Base-by-base conservation (phyloP, 1,139 yeast species). In the Pichia sp. region DNA sequence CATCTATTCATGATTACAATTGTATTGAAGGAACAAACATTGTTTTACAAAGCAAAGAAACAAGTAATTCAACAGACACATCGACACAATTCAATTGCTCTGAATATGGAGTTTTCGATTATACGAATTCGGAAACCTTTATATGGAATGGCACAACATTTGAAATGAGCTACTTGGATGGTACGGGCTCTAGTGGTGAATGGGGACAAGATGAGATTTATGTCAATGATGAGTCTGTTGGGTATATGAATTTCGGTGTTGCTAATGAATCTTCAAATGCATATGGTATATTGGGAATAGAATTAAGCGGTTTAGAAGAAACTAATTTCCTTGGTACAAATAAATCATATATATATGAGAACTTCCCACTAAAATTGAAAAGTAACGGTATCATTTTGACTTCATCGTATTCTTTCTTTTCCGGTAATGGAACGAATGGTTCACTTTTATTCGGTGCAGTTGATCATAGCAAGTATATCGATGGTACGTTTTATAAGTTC, bases 231-330 rank as follows among this genome's bases (percentile, higher is more conserved):
- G 67, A 71, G 3, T 61, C 66, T 18, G 70, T 84, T 12, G 56
- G 68, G 0, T 61, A 66, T 43, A 67, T 80, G 51, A 72, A 77
- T 17, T 73, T 83, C 55, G 90, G 84, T 2, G 75, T 80, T 21
- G 84, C 83, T n/a, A 72, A 73, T 55, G 60, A 62, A 34, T 66
- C 83, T 3, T 73, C 74, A 55, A 73, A 82, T 6, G 61, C 72
- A 7, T 71, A 72, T 44, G 85, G 85, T 40, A 83, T 82, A 21
- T 65, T 81, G 40, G 89, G 88, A 30, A 75, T 83, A 48, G 85
- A 85, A 12, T 70, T 79, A 41, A 67, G 72, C 7, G 78, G 73
- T 1, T 64, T 76, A 50, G 84, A 80, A 60, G 66, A 72, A 12
- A 69, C 75, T 9, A 15, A 21, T 11, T 9, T 34, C 9, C 10